phyloP scores from a whole-genome alignment of 2,329 filamentous ascomycete genomes.

The Nigrograna mackinnonii region DNA sequence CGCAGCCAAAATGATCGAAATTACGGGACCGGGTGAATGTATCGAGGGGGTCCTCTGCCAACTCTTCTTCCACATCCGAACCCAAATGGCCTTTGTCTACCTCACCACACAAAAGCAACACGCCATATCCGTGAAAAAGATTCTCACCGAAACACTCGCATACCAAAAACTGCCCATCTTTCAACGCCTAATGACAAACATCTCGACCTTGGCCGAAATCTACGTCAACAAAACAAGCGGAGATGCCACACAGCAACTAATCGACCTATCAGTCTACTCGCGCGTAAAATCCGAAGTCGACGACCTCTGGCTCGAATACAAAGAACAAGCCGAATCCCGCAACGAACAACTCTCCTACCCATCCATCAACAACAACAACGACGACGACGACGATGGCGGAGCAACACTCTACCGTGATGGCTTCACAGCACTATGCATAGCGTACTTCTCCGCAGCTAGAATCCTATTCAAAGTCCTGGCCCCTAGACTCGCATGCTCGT shows the following conservation, averaged over 20 bases:
- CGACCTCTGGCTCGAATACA: constrained; percentile 23
- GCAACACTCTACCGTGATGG: constrained; percentile 17
- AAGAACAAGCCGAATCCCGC: constrained; percentile 5
- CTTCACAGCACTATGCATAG: constrained; percentile 26
- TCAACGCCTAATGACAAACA: constrained; percentile 25
- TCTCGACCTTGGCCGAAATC: constrained; percentile 20
- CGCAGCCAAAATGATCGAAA: constrained; percentile 30
- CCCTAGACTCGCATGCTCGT: constrained; percentile 8
- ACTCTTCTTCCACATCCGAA: constrained; percentile 33
- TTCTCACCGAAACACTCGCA: constrained; percentile 20
- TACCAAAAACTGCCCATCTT: constrained; percentile 27
- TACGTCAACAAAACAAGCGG: constrained; percentile 7
- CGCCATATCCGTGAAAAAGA: constrained; percentile 8
- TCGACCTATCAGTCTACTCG: constrained; percentile 11
- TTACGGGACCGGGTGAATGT: constrained; percentile 27
- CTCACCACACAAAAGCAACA: constrained; percentile 9
- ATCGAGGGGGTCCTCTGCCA: constrained; percentile 29
- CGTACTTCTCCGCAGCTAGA: constrained; percentile 24
- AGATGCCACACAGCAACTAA: constrained; percentile 2
- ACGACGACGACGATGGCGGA: constrained; percentile 4
- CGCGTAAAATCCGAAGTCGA: constrained; percentile 16
- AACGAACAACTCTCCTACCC: constrained; percentile 6
- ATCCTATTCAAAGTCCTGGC: constrained; percentile 19
- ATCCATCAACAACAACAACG: too few relatives aligned
- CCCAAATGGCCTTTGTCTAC: constrained; percentile 18